A percentile compares a stretch with the other conserved stretches of the same genome.
These are phyloP conservation scores for Candida peoriensis DNA, from an alignment of 805 yeast genomes.

Conservation along the genomic window DNA sequence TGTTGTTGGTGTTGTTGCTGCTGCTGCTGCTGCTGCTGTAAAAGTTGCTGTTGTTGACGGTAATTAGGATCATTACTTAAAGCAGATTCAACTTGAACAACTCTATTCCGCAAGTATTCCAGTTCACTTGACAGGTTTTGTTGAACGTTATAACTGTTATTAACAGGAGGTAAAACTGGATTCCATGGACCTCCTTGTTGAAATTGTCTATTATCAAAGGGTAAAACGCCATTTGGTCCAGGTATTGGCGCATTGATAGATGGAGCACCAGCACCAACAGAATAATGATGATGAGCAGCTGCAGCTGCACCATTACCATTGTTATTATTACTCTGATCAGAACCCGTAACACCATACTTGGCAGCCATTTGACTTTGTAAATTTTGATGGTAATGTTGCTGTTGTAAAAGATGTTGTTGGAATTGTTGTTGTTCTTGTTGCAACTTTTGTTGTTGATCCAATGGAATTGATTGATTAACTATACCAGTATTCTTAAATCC, in stretches of 20 bases:
- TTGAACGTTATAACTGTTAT: slow-evolving; percentile 9
- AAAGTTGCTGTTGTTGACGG: slow-evolving; percentile 1
- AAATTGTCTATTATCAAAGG: neutral
- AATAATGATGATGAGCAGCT: neutral
- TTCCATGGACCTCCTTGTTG: too few relatives aligned
- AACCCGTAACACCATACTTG: slow-evolving; percentile 19
- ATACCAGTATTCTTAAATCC: slow-evolving; percentile 5
- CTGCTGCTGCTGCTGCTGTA: slow-evolving; percentile 3
- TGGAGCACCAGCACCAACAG: neutral
- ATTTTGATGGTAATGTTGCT: slow-evolving; percentile 16
- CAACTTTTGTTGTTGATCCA: slow-evolving; percentile 8
- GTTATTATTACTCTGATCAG: slow-evolving; percentile 3
- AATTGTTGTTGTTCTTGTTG: slow-evolving; percentile 17
- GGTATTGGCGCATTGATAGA: neutral
- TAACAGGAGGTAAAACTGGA: neutral
- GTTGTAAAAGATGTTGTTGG: slow-evolving; percentile 15
- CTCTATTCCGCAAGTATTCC: slow-evolving; percentile 9
- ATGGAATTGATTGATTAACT: slow-evolving; percentile 2
- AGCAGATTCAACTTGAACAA: slow-evolving; percentile 9
- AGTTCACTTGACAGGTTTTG: slow-evolving; percentile 13
- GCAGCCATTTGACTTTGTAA: slow-evolving; percentile 19
- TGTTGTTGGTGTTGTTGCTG: slow-evolving; percentile 1
- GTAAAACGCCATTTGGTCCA: neutral
- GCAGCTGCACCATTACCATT: neutral
- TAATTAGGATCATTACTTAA: too few relatives aligned